These are phyloP conservation scores for Hyphopichia homilentoma DNA, from an alignment of 805 yeast species.

Conservation along the genomic window DNA sequence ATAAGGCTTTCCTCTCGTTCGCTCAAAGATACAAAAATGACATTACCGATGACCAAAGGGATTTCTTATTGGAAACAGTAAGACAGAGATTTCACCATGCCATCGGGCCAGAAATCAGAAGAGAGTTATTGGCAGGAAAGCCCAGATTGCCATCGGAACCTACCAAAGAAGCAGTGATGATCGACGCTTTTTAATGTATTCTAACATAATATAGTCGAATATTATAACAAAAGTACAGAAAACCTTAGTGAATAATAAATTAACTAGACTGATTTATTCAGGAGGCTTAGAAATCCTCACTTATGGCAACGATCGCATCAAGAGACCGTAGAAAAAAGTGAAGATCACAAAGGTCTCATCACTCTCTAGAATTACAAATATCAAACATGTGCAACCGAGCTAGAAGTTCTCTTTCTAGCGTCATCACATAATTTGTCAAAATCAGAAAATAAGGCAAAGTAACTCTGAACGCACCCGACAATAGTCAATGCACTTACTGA, in stretches of 20 bases:
- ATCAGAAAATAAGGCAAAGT: conserved; percentile 31
- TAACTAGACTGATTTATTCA: conserved; percentile 4
- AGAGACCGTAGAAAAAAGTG: conserved; percentile 1
- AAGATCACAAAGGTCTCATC: too few relatives aligned
- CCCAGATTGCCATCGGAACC: conserved; percentile 47
- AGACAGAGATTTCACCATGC: conserved; percentile 86
- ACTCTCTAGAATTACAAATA: too few relatives aligned
- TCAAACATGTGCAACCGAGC: too few relatives aligned
- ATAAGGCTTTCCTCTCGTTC: conserved; percentile 89
- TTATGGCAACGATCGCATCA: neutral
- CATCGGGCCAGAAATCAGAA: conserved; percentile 90
- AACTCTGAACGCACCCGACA: conserved; percentile 45
- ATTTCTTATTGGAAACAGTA: conserved; percentile 83
- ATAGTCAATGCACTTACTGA: conserved; percentile 49
- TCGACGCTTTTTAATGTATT: conserved; percentile 36
- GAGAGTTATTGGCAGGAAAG: conserved; percentile 86
- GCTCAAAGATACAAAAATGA: conserved; percentile 97
- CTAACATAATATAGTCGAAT: too few relatives aligned
- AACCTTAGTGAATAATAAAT: too few relatives aligned
- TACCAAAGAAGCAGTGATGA: conserved; percentile 33
- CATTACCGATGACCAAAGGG: conserved; percentile 98
- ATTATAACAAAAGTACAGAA: too few relatives aligned
- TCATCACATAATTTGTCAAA: conserved; percentile 34
- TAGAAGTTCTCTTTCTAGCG: conserved; percentile 33
- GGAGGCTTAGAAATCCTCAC: conserved; percentile 2